Percentiles rank a stretch among this genome's conserved stretches.
Conservation (phyloP, 2,329 filamentous ascomycete genomes). For the Fusarium sp. region DNA sequence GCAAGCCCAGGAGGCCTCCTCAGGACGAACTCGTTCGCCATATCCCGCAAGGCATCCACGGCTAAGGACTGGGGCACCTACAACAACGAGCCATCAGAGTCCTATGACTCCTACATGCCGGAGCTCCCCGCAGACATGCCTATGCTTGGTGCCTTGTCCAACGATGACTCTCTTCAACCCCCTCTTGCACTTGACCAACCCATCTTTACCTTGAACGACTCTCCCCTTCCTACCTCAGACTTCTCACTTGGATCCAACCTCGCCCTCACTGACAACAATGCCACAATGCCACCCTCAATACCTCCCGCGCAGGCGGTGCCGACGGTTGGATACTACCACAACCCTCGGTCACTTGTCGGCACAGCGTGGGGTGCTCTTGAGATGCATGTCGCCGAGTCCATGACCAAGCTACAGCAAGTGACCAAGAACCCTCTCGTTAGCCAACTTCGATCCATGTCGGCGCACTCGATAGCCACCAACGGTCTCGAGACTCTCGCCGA, state of each 20-base stretch:
- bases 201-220: slow-evolving; percentile 52
- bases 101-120: slow-evolving; percentile 48
- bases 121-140: slow-evolving; percentile 60
- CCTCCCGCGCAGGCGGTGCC: slow-evolving; percentile 28
- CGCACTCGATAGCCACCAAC: slow-evolving; percentile 52
- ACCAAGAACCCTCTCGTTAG: slow-evolving; percentile 56
- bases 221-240: slow-evolving; percentile 47
- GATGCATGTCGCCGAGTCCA: slow-evolving; percentile 59
- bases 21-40: slow-evolving; percentile 38
- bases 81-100: slow-evolving; percentile 46
- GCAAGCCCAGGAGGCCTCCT: slow-evolving; percentile 50
- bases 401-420: slow-evolving; percentile 56
- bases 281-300: slow-evolving; percentile 28
- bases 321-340: slow-evolving; percentile 43
- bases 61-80: slow-evolving; percentile 40
- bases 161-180: slow-evolving; percentile 45
- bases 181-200: slow-evolving; percentile 50
- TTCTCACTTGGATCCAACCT: slow-evolving; percentile 53
- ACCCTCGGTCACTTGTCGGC: slow-evolving; percentile 52
- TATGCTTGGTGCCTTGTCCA: slow-evolving; percentile 46
- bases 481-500: slow-evolving; percentile 57
- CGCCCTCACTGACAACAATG: slow-evolving; percentile 49
- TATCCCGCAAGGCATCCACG: slow-evolving; percentile 38
- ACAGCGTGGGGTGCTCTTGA: slow-evolving; percentile 60
- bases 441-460: slow-evolving; percentile 55